These are phyloP conservation scores for Mercurialis annua DNA, from an alignment of 345 rosid genomes.

Conservation along the genomic window DNA sequence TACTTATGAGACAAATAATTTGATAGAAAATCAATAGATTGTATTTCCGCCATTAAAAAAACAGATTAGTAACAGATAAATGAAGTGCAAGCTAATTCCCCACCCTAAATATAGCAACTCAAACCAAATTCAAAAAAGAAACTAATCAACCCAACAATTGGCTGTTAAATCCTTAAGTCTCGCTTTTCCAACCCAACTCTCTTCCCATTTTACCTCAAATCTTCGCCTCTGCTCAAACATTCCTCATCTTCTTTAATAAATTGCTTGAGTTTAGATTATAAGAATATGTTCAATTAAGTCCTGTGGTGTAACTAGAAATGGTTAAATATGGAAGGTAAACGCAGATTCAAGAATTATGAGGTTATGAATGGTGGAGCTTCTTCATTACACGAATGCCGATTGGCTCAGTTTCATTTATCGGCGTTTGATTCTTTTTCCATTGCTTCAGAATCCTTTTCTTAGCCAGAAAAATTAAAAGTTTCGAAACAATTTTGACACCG, in stretches of 20 bases:
- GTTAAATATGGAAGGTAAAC: conserved; percentile 26
- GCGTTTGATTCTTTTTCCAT: conserved; percentile 51
- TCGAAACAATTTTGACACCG: neutral
- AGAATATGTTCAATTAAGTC: conserved; percentile 20
- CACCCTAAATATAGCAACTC: too few relatives aligned
- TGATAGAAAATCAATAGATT: neutral
- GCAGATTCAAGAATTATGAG: conserved; percentile 18
- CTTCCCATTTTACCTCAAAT: neutral
- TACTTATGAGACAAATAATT: conserved; percentile 10
- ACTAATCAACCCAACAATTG: conserved; percentile 27
- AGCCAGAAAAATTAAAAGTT: neutral
- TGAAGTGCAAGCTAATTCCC: too few relatives aligned
- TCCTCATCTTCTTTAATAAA: neutral
- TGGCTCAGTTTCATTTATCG: conserved; percentile 32
- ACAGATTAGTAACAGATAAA: too few relatives aligned
- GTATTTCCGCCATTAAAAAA: neutral
- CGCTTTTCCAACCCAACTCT: neutral
- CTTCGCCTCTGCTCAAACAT: neutral
- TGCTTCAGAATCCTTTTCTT: conserved; percentile 45
- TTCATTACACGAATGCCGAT: conserved; percentile 39
- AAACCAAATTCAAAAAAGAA: too few relatives aligned
- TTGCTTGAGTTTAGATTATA: neutral
- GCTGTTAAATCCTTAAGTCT: conserved; percentile 13
- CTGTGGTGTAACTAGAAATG: conserved; percentile 19
- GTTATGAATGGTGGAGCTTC: conserved; percentile 33